Base-by-base conservation (phyloP, 1,139 yeast genomes). In the Diutina siamensis region DNA sequence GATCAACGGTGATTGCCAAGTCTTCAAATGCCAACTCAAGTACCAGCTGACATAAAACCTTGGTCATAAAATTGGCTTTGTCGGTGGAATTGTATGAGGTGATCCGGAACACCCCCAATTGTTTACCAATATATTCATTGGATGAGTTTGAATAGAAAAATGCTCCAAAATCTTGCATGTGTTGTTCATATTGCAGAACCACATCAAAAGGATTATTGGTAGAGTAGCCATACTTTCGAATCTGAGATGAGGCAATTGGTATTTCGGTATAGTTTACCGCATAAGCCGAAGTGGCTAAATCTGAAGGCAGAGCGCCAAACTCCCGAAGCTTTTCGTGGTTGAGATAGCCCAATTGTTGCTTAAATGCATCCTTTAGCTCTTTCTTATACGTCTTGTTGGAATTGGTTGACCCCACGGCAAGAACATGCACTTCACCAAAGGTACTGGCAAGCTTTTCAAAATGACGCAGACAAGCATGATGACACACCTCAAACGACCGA, bases 381-480 rank as follows among this genome's bases (percentile, higher is more conserved):
- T 67, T 65, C 48, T 71, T 71, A 51, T 64, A 68, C 12, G 63
- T 8, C 19, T 38, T 59, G 38, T 55, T 64, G 8, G 56, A 51
- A 40, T 70, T 69, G 9, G 72, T 59, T 3, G 79, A 62, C n/a
- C 70, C 57, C 2, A 69, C 71, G 54, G 81, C 81, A 2, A 83
- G 60, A 2, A 81, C 67, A 55, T 78, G 78, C 7, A 82, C 71
- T 46, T 78, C 78, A 10, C 87, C 84, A 59, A 73, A 79, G 49
- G 78, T 82, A n/a, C 68, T 58, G 8, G 71, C 66, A 28, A 83
- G 54, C 1, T 62, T 61, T 50, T 81, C 85, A 54, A 83, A 75
- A 58, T 83, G 89, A 45, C 77, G 70, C 35, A 71, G 68, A 53
- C 82, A 78, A 0, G 86, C 80, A 53, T 76, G 74, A 48, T 78